These are phyloP conservation scores for Penicillium argentinense DNA, from an alignment of 495 filamentous ascomycete genomes.

Conservation along the genomic window DNA sequence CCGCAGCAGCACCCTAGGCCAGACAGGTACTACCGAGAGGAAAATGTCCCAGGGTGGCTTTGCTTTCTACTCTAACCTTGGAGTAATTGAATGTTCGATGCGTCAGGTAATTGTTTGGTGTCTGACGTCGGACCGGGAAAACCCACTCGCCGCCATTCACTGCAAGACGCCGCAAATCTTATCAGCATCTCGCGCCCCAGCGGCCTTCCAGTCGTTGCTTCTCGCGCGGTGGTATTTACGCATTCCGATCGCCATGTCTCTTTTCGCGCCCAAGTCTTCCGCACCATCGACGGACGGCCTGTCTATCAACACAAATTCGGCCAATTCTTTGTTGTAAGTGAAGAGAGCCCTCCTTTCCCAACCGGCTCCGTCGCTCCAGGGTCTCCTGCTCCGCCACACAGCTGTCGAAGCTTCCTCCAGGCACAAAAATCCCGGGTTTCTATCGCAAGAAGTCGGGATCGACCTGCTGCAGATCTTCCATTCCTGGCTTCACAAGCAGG, in stretches of 20 bases:
- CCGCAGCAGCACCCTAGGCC: too few relatives aligned
- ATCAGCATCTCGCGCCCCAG: slow-evolving; percentile 11
- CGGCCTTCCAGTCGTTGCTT: slow-evolving; percentile 9
- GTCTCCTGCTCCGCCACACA: not conserved
- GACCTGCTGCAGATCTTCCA: not conserved
- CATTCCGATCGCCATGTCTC: slow-evolving; percentile 37
- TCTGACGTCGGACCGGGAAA: not conserved
- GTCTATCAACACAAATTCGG: slow-evolving; percentile 75
- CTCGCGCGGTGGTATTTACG: not conserved
- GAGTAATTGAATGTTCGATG: too few relatives aligned
- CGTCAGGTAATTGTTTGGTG: too few relatives aligned
- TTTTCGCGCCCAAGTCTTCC: slow-evolving; percentile 65
- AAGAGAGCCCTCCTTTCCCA: not conserved
- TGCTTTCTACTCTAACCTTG: too few relatives aligned
- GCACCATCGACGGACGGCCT: slow-evolving; percentile 51
- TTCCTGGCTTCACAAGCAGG: not conserved
- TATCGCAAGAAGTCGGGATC: not conserved
- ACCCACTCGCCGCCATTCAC: too few relatives aligned
- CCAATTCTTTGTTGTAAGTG: slow-evolving; percentile 71
- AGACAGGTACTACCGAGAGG: too few relatives aligned
- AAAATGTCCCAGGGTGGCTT: too few relatives aligned
- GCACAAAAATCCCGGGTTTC: slow-evolving; percentile 4
- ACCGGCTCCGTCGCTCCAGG: not conserved
- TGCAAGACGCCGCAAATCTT: slow-evolving; percentile 25
- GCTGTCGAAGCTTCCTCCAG: slow-evolving; percentile 1